Base-by-base conservation (phyloP, 75 land plant species). In the Isoetes taiwanensis region DNA sequence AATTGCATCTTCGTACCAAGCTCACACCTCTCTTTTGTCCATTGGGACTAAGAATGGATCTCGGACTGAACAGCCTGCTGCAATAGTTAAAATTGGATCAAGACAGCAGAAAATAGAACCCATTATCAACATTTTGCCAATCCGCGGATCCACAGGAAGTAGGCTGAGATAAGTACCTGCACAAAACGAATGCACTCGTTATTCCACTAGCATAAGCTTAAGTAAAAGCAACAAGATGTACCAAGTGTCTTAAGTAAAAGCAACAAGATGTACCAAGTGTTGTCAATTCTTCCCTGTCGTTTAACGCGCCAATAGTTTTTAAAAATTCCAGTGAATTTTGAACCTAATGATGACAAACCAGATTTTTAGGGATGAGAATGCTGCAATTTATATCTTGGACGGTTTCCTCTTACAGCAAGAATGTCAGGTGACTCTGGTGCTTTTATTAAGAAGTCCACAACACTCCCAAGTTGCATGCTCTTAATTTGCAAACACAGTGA, bases 401-500 rank as follows among this genome's bases (percentile, higher is more conserved):
- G 4, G 8, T 58, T 20, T 2, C 32, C n/a, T n/a, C 63, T 57
- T 74, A 86, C 91, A 55, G 86, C 79, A 20, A 86, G 57, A 2
- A 57, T 66, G 33, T 86, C 84, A 5, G 97, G 97, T 34, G 93
- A 69, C 32, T 90, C 84, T 61, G 86, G 59, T 23, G 91, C 93
- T 42, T 75, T 85, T 20, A 80, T 73, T 37, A 90, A 61, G 53
- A 90, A 86, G 31, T 78, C 74, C 6, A 71, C 63, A 21, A 86
- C 77, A 54, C 78, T 74, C 41, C 87, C 87, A 61, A 83, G 81
- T 54, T 72, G 66, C 54, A 90, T 37, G 64, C 79, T 80, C 40
- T 90, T 90, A 17, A 90, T 83, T 78, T 86, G 97, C 55, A 90
- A 63, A 63, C 97, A 90, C 3, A 90, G 73, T 23, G 87, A 78